Evolutionary conservation across 345 rosid species (phyloP).

Genomic region (Lumnitzera littorea): DNA sequence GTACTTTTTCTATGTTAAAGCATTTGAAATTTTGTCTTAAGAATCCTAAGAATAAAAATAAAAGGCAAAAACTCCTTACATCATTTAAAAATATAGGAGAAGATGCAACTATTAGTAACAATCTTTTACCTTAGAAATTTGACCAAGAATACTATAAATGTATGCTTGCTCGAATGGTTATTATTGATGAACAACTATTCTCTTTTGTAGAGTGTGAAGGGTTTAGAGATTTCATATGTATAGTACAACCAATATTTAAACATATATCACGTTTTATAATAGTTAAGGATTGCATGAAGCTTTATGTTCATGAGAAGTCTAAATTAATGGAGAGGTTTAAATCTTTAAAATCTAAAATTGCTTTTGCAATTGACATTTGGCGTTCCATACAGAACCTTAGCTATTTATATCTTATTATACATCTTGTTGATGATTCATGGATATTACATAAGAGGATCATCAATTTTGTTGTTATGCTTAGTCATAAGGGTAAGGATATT

Average conservation of each 20-base stretch:
- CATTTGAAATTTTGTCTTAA: neutral
- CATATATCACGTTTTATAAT: neutral
- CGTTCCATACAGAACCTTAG: too few species aligned
- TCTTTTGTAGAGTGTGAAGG: neutral
- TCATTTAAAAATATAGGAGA: neutral
- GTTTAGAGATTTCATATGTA: neutral
- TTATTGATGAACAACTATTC: neutral
- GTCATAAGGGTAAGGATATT: too few species aligned
- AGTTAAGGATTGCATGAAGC: too few species aligned
- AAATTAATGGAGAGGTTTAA: too few species aligned
- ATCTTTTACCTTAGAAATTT: neutral
- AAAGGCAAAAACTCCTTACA: neutral
- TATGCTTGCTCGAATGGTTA: conserved; percentile 4
- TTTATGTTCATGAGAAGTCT: too few species aligned
- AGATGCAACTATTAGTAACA: neutral
- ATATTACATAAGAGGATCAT: too few species aligned
- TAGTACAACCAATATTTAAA: neutral
- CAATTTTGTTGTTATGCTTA: too few species aligned
- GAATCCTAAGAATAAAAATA: neutral
- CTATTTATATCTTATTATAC: too few species aligned
- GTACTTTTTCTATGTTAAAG: neutral
- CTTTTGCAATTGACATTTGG: too few species aligned
- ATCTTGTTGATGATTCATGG: too few species aligned
- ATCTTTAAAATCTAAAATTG: too few species aligned
- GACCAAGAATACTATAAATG: neutral